Conservation (phyloP, 2,329 filamentous ascomycete genomes). For the Ustilaginoidea virens region DNA sequence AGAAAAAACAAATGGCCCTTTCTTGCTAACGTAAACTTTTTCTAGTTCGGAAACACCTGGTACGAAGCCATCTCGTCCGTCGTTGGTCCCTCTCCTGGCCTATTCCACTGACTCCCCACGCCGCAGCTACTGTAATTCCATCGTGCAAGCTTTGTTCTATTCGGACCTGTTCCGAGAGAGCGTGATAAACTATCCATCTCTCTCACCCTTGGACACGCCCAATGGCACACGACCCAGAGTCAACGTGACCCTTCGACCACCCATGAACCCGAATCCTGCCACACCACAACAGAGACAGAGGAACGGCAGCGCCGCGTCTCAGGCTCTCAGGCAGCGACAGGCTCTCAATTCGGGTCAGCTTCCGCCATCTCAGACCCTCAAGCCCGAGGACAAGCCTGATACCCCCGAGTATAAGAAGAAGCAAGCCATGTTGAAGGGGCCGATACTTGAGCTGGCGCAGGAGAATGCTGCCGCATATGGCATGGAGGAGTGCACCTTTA, state of each 20-base stretch:
- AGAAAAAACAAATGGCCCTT: no score
- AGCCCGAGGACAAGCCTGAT: conserved; percentile 86
- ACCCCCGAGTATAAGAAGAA: conserved; percentile 98
- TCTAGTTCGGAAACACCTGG: conserved; percentile 94
- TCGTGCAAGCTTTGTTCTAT: conserved; percentile 93
- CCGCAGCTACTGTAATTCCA: conserved; percentile 89
- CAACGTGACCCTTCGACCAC: conserved; percentile 44
- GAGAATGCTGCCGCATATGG: conserved; percentile 70
- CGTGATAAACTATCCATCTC: conserved; percentile 77
- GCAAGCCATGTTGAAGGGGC: conserved; percentile 74
- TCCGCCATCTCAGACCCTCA: conserved; percentile 36
- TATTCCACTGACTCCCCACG: neutral
- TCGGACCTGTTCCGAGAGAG: conserved; percentile 87
- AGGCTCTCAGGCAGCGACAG: conserved; percentile 40
- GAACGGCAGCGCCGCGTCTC: conserved; percentile 35
- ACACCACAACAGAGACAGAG: conserved; percentile 30
- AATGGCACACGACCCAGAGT: conserved; percentile 41
- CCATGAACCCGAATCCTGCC: conserved; percentile 31
- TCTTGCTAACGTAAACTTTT: neutral
- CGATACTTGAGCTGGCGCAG: conserved; percentile 69
- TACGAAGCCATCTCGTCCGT: conserved; percentile 25
- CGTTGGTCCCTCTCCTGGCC: neutral
- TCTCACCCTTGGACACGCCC: conserved; percentile 53
- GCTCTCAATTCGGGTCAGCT: conserved; percentile 38
- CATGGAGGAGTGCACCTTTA: conserved; percentile 92